Percentiles rank a stretch among this genome's conserved stretches.
phyloP scores from a whole-genome alignment of 371 early-diverging fungal species.

The Mortierella sp. region DNA sequence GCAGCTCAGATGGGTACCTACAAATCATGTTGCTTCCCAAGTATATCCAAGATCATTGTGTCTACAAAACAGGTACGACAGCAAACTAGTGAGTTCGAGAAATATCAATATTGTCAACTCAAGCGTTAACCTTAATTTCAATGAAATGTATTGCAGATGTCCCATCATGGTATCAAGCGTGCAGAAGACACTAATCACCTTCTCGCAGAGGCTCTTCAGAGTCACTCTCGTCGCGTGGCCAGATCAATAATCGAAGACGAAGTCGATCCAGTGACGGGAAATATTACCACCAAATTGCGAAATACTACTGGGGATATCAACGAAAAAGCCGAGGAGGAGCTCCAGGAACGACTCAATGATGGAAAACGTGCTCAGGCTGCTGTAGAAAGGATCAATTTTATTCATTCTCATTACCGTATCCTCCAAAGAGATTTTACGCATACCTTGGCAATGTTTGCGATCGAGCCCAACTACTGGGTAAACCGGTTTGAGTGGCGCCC shows the following conservation, averaged over 20 bases:
- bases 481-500: slow-evolving; percentile 64
- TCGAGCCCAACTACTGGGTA: slow-evolving; percentile 61
- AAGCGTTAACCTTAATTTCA: not conserved
- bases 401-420: slow-evolving; percentile 66
- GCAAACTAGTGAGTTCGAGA: not conserved
- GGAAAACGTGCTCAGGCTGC: slow-evolving; percentile 49
- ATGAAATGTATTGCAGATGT: not conserved
- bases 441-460: slow-evolving; percentile 62
- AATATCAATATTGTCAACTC: not conserved
- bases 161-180: slow-evolving; percentile 51
- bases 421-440: slow-evolving; percentile 65
- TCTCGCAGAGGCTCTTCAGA: slow-evolving; percentile 59
- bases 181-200: slow-evolving; percentile 65
- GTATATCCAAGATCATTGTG: slow-evolving; percentile 62
- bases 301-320: too few relatives aligned
- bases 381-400: slow-evolving; percentile 61
- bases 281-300: not conserved
- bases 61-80: slow-evolving; percentile 52
- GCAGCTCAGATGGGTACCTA: slow-evolving; percentile 63
- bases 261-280: slow-evolving; percentile 4
- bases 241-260: slow-evolving; percentile 33
- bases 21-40: slow-evolving; percentile 65
- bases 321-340: slow-evolving; percentile 5
- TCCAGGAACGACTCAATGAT: slow-evolving; percentile 40
- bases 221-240: slow-evolving; percentile 58